Conservation (phyloP, 2,329 filamentous ascomycete genomes). For the Colletotrichum sp. region DNA sequence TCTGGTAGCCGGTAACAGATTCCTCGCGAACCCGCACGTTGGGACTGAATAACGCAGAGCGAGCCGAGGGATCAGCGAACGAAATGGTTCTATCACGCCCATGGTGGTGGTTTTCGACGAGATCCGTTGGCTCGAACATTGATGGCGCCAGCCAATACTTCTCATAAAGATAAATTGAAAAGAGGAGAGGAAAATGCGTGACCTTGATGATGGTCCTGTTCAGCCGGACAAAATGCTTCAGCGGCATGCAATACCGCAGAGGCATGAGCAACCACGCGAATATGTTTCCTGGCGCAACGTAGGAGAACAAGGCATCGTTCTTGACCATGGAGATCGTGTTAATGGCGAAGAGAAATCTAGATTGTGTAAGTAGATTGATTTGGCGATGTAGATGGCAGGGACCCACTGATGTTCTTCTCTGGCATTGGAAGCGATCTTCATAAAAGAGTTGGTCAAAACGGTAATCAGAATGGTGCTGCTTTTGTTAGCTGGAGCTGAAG, state of each 20-base stretch:
- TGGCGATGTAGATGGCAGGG: conserved; percentile 2
- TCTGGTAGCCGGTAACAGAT: conserved; percentile 86
- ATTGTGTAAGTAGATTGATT: conserved; percentile 28
- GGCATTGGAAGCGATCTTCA: conserved; percentile 91
- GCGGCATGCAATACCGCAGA: conserved; percentile 78
- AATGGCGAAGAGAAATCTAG: conserved; percentile 85
- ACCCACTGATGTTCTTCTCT: conserved; percentile 82
- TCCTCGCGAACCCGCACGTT: conserved; percentile 78
- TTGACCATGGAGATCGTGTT: conserved; percentile 99
- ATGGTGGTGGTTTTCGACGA: conserved; percentile 74
- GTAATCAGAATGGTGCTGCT: conserved; percentile 85
- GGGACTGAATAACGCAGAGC: conserved; percentile 75
- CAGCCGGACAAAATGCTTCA: conserved; percentile 80
- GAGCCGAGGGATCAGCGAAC: conserved; percentile 60
- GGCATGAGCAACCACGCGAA: conserved; percentile 90
- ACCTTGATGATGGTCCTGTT: conserved; percentile 92
- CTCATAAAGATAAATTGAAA: conserved; percentile 88
- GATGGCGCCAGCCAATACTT: conserved; percentile 75
- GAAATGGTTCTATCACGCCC: conserved; percentile 55
- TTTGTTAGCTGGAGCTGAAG: background rate
- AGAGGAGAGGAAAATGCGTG: conserved; percentile 87
- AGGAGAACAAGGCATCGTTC: conserved; percentile 95
- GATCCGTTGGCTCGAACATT: conserved; percentile 82
- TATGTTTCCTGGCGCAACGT: conserved; percentile 89
- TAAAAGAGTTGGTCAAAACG: conserved; percentile 95